Evolutionary conservation across 2,329 filamentous ascomycete species (phyloP), one percentile per base, ranked within the genome.

Genomic region (Colletotrichum musae): DNA sequence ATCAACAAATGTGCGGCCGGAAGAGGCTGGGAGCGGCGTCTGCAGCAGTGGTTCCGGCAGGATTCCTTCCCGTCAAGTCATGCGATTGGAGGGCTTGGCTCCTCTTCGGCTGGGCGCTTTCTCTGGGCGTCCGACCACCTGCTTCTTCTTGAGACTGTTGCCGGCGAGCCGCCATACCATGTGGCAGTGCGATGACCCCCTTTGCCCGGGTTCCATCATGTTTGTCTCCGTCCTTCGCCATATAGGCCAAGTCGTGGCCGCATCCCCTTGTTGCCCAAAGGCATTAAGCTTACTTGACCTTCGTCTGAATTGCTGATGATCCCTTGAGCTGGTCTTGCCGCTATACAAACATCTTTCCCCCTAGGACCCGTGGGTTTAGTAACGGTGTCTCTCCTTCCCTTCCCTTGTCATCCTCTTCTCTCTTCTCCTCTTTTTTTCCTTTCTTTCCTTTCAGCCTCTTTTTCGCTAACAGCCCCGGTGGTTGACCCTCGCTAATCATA

Each of bases 401-500:
- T 63, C 63, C 28, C 63, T 68, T 67, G 50, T 50, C 58, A 57
- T 67, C 62, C 15, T 58, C 36, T 28, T 43, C 15, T 53, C 41
- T 68, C 28, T 36, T 26, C 59, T 47, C 67, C 39, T 52, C 43
- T 56, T 45, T 36, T 43, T 52, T 66, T 61, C 28, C 39, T 52
- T 45, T 50, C 7, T 6, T 26, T 13, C 24, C 45, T n/a, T 47
- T 47, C 18, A 9, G 45, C 28, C 50, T 70, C 60, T 39, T 36
- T 45, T 50, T 58, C 43, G 9, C 66, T 58, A 47, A 26, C 68
- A 70, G 41, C 68, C 68, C 68, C 48, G 68, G 68, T 52, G 68
- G 68, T 63, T 70, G 63, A 72, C 61, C 64, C 64, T 70, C 45
- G 65, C 62, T 73, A 70, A 73, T 70, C 54, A 71, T 71, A 71